Base-by-base conservation (phyloP, 78 protist genomes). In the Dictyostelium intermedium region DNA sequence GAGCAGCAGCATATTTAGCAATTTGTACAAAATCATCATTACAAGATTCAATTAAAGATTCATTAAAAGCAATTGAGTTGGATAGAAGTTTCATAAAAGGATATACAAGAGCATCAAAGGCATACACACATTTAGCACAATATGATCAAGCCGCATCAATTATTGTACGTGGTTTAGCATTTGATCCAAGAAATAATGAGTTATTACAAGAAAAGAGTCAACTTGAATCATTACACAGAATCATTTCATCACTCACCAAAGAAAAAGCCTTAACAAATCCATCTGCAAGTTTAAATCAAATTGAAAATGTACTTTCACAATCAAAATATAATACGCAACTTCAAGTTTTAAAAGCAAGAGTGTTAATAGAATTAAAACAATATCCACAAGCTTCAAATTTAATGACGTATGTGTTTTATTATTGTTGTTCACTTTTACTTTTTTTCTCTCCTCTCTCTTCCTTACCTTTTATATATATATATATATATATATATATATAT, bases 1-100 rank as follows among this genome's bases (percentile, higher is more conserved):
- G 94, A 89, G 72, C 94, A 80, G 87, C 85, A 32, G 69, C 94
- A 66, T 70, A 89, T 43, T 47, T 89, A 32, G 94, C 94, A 41
- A 89, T 89, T 50, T 85, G 76, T 18, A 89, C 82, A 23, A 89
- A 89, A 83, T 30, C 72, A 18, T 78, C 94, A 66, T 50, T 89
- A 41, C 18, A 32, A 81, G 87, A 89, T 13, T 50, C 87, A 30
- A 89, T 89, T 45, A 27, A 27, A 47, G 94, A 89, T 43, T 80
- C 87, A 35, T 35, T 41, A 43, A 89, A 63, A 50, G 79, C 94
- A 69, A 34, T 89, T 39, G 82, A 63, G 13, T 32, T 89, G 8
- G 94, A 89, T 47, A 89, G 25, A 37, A 80, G 23, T 47, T 89
- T 89, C 34, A 89, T 89, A n/a, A 89, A 80, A 47, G 94, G 94